phyloP scores from a whole-genome alignment of 2,329 filamentous ascomycete species.

The Biscogniauxia marginata region DNA sequence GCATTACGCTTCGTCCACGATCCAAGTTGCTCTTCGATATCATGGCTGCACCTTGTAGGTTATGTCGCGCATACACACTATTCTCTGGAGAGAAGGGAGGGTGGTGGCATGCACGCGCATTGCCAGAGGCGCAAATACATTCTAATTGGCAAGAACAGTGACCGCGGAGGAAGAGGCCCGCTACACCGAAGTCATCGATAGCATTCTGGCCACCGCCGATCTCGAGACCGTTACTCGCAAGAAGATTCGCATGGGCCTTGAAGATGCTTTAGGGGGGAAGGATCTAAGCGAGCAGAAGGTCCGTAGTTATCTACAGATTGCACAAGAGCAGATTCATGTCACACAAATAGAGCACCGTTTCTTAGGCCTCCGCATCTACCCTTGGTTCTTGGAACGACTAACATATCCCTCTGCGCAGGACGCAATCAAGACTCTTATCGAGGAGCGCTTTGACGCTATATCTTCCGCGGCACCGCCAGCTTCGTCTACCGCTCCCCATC shows the following conservation, averaged over 20 bases:
- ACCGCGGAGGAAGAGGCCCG: conserved; percentile 47
- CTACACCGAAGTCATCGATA: conserved; percentile 60
- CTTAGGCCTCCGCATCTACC: background rate
- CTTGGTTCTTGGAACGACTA: background rate
- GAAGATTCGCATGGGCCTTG: conserved; percentile 58
- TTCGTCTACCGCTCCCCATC: conserved; percentile 10
- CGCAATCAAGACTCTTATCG: conserved; percentile 70
- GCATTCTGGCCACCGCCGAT: conserved; percentile 56
- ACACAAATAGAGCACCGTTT: too few relatives aligned
- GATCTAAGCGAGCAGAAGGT: conserved; percentile 62
- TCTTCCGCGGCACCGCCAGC: conserved; percentile 45
- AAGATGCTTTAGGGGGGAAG: conserved; percentile 53
- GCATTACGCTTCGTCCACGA: background rate
- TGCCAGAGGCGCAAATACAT: background rate
- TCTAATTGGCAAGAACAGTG: conserved; percentile 38
- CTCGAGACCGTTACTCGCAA: conserved; percentile 64
- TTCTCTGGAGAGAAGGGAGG: background rate
- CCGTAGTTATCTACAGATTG: background rate
- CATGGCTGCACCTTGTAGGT: conserved; percentile 30
- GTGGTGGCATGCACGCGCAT: background rate
- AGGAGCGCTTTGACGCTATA: conserved; percentile 71
- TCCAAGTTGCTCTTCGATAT: conserved; percentile 10
- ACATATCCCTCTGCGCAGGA: conserved; percentile 42
- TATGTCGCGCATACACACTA: background rate
- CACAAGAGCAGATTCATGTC: too few relatives aligned